Base-by-base conservation (phyloP, 2,329 filamentous ascomycete genomes). In the Xylaria sp. region DNA sequence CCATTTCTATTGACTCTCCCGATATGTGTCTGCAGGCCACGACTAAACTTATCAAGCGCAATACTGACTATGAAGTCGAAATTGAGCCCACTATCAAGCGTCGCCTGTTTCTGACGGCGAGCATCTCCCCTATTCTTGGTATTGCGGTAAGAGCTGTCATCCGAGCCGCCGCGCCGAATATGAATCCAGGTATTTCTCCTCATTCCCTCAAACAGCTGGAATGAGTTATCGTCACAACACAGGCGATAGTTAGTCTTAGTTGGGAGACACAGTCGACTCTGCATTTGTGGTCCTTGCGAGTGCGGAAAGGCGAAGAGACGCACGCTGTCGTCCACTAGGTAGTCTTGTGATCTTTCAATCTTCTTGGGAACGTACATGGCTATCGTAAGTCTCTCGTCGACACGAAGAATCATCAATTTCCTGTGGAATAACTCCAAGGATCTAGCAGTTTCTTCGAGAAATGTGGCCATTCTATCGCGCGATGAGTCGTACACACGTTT, bases 141-240 rank as follows among this genome's bases (percentile, higher is more conserved):
- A 30, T 56, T 56, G 13, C 58, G 58, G 42, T 56, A 59, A 3
- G 58, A 54, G 34, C 49, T 56, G 16, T 59, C 54, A 37, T 59
- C 54, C n/a, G 49, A 56, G 4, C 58, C 58, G n/a, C 58, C 58
- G 3, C 35, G 58, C 44, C 58, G 52, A 46, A 59, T 59, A 13
- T 59, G 54, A 56, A 59, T 18, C 58, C 58, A 59, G 5, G 58
- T 59, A 53, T 59, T 59, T 10, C 53, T 9, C 23, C 58, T 52
- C 10, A 34, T 11, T 1, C 19, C 18, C 52, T 59, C 54, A 35
- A 57, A 60, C 23, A 60, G 19, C 35, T 60, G 53, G 7, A 57
- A 56, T 9, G 54, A 60, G n/a, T 47, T 52, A 18, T 60, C 55
- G 19, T 54, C 52, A n/a, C 23, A 58, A n/a, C 18, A 59, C 39